Evolutionary conservation across 495 filamentous ascomycete genomes (phyloP).

Genomic region (Filosporella fistucella): DNA sequence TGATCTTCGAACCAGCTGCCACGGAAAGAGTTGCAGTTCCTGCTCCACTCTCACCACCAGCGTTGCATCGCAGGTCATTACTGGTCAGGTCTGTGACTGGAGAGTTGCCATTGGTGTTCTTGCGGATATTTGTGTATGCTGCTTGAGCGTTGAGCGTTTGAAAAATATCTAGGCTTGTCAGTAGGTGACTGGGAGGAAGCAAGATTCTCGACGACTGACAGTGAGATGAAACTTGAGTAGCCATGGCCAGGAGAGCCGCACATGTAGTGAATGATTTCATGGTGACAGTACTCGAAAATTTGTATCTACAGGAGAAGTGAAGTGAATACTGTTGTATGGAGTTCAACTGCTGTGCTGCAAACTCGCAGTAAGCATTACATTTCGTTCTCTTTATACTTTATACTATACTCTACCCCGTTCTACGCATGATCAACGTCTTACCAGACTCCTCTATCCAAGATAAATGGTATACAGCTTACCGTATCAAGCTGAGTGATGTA

Average conservation of each 20-base stretch:
- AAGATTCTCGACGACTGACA: not conserved
- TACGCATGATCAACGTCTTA: too few species aligned
- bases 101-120: constrained; percentile 54
- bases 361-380: too few species aligned
- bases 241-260: not conserved
- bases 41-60: constrained; percentile 40
- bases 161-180: constrained; percentile 32
- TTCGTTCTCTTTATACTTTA: too few species aligned
- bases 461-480: too few species aligned
- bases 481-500: too few species aligned
- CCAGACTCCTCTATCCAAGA: too few species aligned
- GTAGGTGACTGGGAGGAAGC: too few species aligned
- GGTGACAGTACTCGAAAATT: too few species aligned
- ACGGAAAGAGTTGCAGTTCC: constrained; percentile 42
- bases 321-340: too few species aligned
- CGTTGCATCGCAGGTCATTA: constrained; percentile 53
- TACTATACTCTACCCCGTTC: too few species aligned
- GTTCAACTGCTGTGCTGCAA: too few species aligned
- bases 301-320: too few species aligned
- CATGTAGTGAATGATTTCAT: not conserved
- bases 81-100: constrained; percentile 50
- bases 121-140: constrained; percentile 47
- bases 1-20: constrained; percentile 46
- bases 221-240: constrained; percentile 5
- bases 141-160: constrained; percentile 39